Base-by-base conservation (phyloP, 2,329 filamentous ascomycete species). In the Paecilomyces dactylethromorphus region DNA sequence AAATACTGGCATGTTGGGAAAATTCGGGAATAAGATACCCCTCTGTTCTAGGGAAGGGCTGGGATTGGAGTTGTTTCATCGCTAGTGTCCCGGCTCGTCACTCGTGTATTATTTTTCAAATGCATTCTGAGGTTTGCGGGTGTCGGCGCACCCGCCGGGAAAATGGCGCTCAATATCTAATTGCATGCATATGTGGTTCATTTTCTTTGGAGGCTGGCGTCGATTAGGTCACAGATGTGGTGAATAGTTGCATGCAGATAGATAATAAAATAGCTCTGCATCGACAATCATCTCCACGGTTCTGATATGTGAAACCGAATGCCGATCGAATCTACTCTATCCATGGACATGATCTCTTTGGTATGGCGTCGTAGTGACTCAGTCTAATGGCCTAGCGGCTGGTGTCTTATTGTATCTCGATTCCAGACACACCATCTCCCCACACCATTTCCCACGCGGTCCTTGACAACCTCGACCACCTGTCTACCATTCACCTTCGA, bases 381-480 rank as follows among this genome's bases (percentile, higher is more conserved):
- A 45, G 39, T 45, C 15, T 45, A 18, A 45, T 45, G 39, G n/a
- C 15, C 15, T 18, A 18, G n/a, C 39, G 10, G 18, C 26, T n/a
- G 39, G 6, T 18, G 10, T 45, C 39, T n/a, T n/a, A 15, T 18
- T 18, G 15, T 8, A 18, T n/a, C 35, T 45, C 26, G 51, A 31
- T 63, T 57, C 70, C 70, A 73, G 58, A 68, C 60, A 58, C 71
- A 70, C 74, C 74, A 77, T 62, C 67, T 73, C 12, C 75, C 75
- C 18, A 73, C 32, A 26, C 67, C 65, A 55, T 64, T 60, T 0
- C 74, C 75, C 3, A 66, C 62, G 5, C 75, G 68, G 59, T 77
- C 74, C 62, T 78, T 78, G 39, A 75, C 68, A 5, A 77, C 68
- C 62, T 77, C 75, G 1, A 75, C 64, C 15, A 76, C 64, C 33